Evolutionary conservation across 495 filamentous ascomycete species (phyloP), one percentile per base, ranked within the genome.

Genomic region (Saxophila tyrrhenica): DNA sequence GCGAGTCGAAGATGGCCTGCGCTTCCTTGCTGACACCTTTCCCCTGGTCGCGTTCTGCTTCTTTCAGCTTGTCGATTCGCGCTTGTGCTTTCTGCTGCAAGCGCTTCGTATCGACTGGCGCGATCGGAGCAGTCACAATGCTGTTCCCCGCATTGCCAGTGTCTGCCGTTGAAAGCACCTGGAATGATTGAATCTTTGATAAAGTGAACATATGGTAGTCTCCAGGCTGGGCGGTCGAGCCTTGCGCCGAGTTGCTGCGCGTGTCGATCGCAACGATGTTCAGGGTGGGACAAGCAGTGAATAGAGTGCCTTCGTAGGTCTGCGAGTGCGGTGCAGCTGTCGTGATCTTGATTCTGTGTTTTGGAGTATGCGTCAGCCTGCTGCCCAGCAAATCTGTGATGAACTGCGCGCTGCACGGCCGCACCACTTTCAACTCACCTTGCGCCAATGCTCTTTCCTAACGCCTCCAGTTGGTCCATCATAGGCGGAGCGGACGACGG

Each of bases 1-100:
- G 71, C 1, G 75, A 74, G 69, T 87, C 81, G 58, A 84, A 87
- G 13, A 87, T 73, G 42, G 84, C 83, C 64, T 87, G 83, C 20
- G 75, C 81, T 56, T 85, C 83, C 46, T 70, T 76, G 25, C 72
- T 80, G 16, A 85, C 83, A 7, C 78, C 79, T 61, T 78, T 81
- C 10, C 81, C 82, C 46, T 73, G 72, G 42, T 66, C 74, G 16
- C 73, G 70, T 50, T 80, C 78, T 16, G 67, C 65, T 50, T 82
- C 78, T 39, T 77, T 74, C 41, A 81, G 62, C 32, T 76, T 73
- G 32, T 67, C 64, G 17, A 83, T 62, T 10, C 76, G 75, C 46
- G 70, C 75, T 19, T 73, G 72, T 64, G 80, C 80, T 10, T 81
- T 71, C 11, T 69, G 61, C 58, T 72, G 72, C 57, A 84, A 67